Conservation (phyloP, 306 rosid species). For the Trichosanthes truncata region DNA sequence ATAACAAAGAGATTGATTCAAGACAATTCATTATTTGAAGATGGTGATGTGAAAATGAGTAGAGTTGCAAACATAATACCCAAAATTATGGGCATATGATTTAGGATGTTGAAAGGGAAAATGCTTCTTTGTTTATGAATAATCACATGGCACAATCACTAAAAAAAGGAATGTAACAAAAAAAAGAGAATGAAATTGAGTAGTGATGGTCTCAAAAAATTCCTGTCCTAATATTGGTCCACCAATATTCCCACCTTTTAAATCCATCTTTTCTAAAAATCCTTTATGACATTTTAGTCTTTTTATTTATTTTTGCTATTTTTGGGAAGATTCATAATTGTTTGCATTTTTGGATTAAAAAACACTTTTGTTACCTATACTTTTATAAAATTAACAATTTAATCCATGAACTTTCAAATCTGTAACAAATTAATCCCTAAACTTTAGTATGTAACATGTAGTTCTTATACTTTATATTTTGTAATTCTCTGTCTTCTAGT, state of each 20-base stretch:
- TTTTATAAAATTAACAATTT: no score
- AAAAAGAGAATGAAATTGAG: neutral
- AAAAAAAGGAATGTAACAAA: neutral
- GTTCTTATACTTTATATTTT: no score
- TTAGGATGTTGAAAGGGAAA: neutral
- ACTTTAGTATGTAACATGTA: no score
- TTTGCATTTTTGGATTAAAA: no score
- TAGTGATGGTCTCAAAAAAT: neutral
- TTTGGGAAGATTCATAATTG: no score
- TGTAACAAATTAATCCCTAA: no score
- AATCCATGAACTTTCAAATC: neutral
- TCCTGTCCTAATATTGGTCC: neutral
- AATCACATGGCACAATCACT: conserved; percentile 1
- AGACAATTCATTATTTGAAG: neutral
- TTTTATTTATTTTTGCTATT: neutral
- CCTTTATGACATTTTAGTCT: neutral
- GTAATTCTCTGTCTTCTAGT: no score
- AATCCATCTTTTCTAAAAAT: neutral
- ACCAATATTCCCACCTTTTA: neutral
- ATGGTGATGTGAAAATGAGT: neutral
- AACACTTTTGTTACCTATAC: no score
- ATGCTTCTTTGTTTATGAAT: neutral
- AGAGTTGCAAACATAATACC: neutral
- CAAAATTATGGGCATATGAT: conserved; percentile 3
- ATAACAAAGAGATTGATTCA: neutral